Base-by-base conservation (phyloP, 176 grass and related monocot species). In the Eragrostis nindensis region DNA sequence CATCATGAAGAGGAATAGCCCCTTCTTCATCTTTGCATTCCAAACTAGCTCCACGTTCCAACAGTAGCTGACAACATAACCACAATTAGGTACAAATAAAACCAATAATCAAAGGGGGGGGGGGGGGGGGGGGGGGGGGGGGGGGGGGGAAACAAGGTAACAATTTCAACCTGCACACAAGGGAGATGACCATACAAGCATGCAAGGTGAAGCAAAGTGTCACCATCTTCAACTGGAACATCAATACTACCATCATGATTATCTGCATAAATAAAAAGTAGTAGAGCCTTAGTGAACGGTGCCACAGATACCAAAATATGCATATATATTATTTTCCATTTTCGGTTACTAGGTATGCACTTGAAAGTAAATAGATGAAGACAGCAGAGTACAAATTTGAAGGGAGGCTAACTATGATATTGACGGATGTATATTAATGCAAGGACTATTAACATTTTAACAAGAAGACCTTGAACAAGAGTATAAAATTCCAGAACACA, bases 181-280 rank as follows among this genome's bases (percentile, higher is more conserved):
- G 90, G 79, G 62, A 95, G 90, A 85, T 98, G 89, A 8, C 96
- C 92, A 89, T 98, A 98, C 81, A 98, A 94, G 91, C 96, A 98
- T 81, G 92, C 72, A 44, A 95, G 74, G 82, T 98, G 96, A 75
- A 98, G 88, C 60, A 98, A 73, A 26, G 96, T 98, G 89, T 98
- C 96, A 70, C 96, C 96, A 77, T 98, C 96, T 92, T 98, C 96
- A 68, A 98, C 88, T 73, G 96, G 96, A 87, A 93, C 96, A 93
- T 98, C 84, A 86, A 98, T 91, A 60, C 86, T 91, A 17, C 90
- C 90, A 69, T 2, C 77, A 68, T 90, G 71, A 86, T 80, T 89
- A 84, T 88, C 95, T 98, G 86, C 17, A 25, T 66, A 79, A 73
- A 54, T 32, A 87, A 22, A 69, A 30, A 79, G 63, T 17, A 87